Conservation (phyloP, 768 basidiomycete species). For the Xanthoconium stramineum region DNA sequence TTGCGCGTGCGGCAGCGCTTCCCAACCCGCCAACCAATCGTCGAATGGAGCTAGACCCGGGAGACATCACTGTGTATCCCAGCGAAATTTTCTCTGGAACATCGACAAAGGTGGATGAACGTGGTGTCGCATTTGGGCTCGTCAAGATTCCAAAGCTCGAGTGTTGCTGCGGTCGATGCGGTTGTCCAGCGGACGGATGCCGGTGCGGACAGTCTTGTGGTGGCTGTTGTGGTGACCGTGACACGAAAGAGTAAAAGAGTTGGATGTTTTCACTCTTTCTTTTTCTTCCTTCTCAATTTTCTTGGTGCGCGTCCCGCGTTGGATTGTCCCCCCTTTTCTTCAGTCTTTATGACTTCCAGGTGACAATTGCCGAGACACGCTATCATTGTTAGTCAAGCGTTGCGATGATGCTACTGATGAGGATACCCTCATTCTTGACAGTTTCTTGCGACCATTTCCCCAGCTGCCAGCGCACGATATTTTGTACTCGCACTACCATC, state of each 20-base stretch:
- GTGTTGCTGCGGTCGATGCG: slow-evolving; percentile 63
- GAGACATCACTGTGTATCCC: slow-evolving; percentile 49
- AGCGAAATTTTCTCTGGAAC: slow-evolving; percentile 33
- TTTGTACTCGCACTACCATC: not conserved
- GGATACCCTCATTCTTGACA: not conserved
- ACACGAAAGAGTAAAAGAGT: not conserved
- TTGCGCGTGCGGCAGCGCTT: slow-evolving; percentile 65
- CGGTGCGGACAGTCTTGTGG: slow-evolving; percentile 55
- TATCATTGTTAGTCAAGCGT: not conserved
- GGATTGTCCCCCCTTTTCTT: not conserved
- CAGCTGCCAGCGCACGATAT: not conserved
- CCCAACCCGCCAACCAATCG: slow-evolving; percentile 51
- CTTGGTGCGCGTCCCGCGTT: not conserved
- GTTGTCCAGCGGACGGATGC: slow-evolving; percentile 52
- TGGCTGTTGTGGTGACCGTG: slow-evolving; percentile 42
- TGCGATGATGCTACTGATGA: not conserved
- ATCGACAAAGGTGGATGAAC: slow-evolving; percentile 36
- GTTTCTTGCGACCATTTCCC: not conserved
- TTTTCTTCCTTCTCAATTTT: not conserved
- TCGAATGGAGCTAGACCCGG: slow-evolving; percentile 45
- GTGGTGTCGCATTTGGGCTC: slow-evolving; percentile 43
- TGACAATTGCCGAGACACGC: not conserved
- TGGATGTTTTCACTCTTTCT: not conserved
- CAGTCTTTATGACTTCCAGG: not conserved
- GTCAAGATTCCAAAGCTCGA: slow-evolving; percentile 63